These are phyloP conservation scores for Stemphylium vesicarium DNA, from an alignment of 2,329 filamentous ascomycete species.

Conservation along the genomic window DNA sequence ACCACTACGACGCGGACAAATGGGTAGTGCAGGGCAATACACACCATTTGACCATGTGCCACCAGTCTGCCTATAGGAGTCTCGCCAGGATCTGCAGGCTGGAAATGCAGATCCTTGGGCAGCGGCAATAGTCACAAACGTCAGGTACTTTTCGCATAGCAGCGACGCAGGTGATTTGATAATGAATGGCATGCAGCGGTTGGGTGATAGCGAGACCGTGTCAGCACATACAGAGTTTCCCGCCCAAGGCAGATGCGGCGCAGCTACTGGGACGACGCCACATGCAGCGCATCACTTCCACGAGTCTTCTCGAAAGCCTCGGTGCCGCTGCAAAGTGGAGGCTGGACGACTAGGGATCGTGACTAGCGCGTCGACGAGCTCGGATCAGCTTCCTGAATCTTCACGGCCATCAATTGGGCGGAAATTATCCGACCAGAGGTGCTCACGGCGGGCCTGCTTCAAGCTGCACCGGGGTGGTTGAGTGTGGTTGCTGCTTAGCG, in stretches of 20 bases:
- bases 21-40: slow-evolving; percentile 15
- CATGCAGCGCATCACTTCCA: slow-evolving; percentile 41
- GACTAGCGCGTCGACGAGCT: slow-evolving; percentile 17
- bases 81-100: slow-evolving; percentile 12
- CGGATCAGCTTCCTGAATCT: slow-evolving; percentile 26
- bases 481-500: slow-evolving; percentile 12
- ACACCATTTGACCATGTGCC: slow-evolving; percentile 11
- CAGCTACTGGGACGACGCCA: slow-evolving; percentile 15
- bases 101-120: slow-evolving; percentile 12
- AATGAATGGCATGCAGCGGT: neutral
- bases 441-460: slow-evolving; percentile 18
- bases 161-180: neutral
- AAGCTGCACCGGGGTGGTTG: slow-evolving; percentile 6
- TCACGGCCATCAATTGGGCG: slow-evolving; percentile 29
- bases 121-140: slow-evolving; percentile 6
- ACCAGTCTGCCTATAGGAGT: slow-evolving; percentile 12
- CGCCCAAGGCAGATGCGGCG: neutral
- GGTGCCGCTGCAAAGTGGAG: slow-evolving; percentile 23
- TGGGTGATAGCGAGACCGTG: neutral
- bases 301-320: slow-evolving; percentile 41
- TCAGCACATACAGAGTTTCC: neutral
- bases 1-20: slow-evolving; percentile 21
- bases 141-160: neutral
- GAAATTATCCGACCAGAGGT: slow-evolving; percentile 33
- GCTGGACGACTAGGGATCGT: slow-evolving; percentile 17